Evolutionary conservation across 805 yeast species (phyloP), one percentile per base, ranked within the genome.

Genomic region (Metschnikowia gelsemii): DNA sequence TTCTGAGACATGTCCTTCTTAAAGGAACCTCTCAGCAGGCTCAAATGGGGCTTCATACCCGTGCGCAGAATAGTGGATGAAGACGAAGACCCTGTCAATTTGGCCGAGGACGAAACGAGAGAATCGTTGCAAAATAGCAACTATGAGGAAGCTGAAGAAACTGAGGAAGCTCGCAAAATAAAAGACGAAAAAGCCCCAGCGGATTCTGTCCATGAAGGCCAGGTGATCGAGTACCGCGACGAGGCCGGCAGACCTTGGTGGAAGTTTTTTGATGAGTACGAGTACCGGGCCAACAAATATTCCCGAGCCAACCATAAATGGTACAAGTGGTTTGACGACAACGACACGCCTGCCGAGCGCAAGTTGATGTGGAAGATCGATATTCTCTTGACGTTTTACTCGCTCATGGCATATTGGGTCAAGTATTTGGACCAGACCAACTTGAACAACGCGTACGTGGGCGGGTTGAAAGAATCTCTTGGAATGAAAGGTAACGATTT

Each of bases 211-310:
- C n/a, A n/a, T n/a, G n/a, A n/a, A n/a, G n/a, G n/a, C 14, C 42
- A 22, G n/a, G 18, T 38, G 17, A 32, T 54, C 29, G 80, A 75
- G 51, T 72, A 68, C 52, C 61, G 80, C 47, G 81, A 77, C 52
- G 81, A 76, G 54, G 78, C 78, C 7, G 55, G 71, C 46, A 63
- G 79, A 35, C 65, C 70, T 25, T 76, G 79, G 76, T 73, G 64
- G 64, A 66, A 65, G 21, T 74, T 62, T 44, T 75, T 75, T 46
- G 66, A 62, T 43, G 66, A 62, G 45, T 62, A 55, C 40, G 66
- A 62, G 40, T 61, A 62, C 45, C 41, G 66, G 16, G 33, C 43
- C 28, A 55, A 54, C 25, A 49, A 46, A 30, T 25, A 41, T 12
- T 51, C 49, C 13, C 42, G 57, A 3, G 34, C 36, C 18, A 38